phyloP scores from a whole-genome alignment of 2,329 filamentous ascomycete species.

The Fusarium graminum region DNA sequence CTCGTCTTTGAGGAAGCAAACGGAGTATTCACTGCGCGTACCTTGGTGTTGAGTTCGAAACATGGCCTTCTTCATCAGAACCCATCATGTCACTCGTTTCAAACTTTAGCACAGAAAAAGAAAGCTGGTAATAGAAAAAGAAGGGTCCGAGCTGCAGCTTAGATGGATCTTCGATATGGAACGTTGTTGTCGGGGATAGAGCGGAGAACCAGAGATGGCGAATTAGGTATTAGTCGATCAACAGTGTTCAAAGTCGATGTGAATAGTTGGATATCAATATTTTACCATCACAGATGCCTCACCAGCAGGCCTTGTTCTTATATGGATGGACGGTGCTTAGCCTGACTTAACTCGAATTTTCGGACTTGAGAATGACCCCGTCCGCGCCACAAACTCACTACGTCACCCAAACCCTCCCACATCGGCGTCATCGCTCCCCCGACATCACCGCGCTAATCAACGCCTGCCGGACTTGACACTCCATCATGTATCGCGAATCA shows the following conservation, averaged over 20 bases:
- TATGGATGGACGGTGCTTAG: conserved; percentile 30
- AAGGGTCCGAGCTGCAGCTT: conserved; percentile 5
- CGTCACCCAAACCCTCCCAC: conserved; percentile 42
- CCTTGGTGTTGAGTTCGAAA: conserved; percentile 37
- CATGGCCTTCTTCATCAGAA: conserved; percentile 41
- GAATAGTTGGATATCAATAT: neutral
- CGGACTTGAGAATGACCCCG: conserved; percentile 26
- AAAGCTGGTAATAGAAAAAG: neutral
- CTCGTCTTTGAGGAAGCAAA: conserved; percentile 14
- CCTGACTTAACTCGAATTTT: neutral
- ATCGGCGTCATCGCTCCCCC: conserved; percentile 41
- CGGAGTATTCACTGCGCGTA: conserved; percentile 27
- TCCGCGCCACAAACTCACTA: conserved; percentile 43
- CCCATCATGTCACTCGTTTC: conserved; percentile 47
- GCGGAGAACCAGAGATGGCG: neutral
- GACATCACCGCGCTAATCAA: conserved; percentile 12
- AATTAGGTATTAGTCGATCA: conserved; percentile 1
- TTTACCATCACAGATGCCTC: neutral
- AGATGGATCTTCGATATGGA: conserved; percentile 21
- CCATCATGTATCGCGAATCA: conserved; percentile 25
- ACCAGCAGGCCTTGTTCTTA: conserved; percentile 15
- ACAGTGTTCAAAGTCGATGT: neutral
- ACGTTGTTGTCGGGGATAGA: conserved; percentile 8
- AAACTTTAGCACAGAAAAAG: conserved; percentile 25
- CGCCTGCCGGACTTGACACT: conserved; percentile 18